Percentiles rank a stretch among this genome's conserved stretches.
Evolutionary conservation across 176 grass and related monocot species (phyloP).

Genomic region (Alopecurus myosuroides): DNA sequence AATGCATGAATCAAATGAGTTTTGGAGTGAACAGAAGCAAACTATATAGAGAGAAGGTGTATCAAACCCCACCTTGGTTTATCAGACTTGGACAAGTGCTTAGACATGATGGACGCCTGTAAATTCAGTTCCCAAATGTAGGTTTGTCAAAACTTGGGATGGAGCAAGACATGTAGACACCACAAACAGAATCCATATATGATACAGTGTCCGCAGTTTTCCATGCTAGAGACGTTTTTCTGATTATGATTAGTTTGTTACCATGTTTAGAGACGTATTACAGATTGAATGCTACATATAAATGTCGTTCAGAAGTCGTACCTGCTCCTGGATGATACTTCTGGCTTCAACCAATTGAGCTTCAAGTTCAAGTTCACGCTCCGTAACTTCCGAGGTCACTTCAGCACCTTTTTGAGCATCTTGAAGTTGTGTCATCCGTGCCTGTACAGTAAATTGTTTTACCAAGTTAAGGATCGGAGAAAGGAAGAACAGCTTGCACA

Average conservation of each 20-base stretch:
- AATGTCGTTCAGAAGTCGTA: conserved; percentile 6
- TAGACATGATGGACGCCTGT: conserved; percentile 98
- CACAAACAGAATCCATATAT: conserved; percentile 9
- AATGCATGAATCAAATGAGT: neutral
- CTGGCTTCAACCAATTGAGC: conserved; percentile 99
- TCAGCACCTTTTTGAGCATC: conserved; percentile 99
- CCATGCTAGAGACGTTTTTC: neutral
- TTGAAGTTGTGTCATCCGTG: conserved; percentile 92
- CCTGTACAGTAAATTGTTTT: conserved; percentile 35
- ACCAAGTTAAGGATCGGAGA: neutral
- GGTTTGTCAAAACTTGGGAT: neutral
- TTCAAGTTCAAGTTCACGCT: conserved; percentile 98
- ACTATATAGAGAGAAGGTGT: neutral
- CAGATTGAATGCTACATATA: neutral
- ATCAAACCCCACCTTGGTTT: conserved; percentile 72
- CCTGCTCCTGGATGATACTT: conserved; percentile 99
- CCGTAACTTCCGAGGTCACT: conserved; percentile 89
- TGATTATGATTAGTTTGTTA: neutral
- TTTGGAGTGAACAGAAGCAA: neutral
- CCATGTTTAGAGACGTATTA: neutral
- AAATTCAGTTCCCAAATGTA: conserved; percentile 28
- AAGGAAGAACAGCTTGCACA: neutral
- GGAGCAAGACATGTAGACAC: neutral
- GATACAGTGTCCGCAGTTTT: neutral
- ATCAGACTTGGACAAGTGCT: conserved; percentile 82